phyloP scores from a whole-genome alignment of 257 asterid species.

The Solanum piurae region DNA sequence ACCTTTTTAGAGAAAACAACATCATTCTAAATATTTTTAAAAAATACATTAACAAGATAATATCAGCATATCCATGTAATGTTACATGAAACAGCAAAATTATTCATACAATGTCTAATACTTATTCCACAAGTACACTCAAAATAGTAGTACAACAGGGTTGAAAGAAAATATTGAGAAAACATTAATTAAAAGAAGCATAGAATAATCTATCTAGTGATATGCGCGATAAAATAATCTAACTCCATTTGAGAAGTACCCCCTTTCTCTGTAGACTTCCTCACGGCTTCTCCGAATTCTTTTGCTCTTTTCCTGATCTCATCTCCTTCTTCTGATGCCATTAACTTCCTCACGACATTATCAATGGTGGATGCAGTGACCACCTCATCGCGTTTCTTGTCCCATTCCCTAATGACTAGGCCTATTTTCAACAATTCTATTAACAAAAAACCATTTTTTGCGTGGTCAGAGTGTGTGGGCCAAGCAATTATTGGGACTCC shows the following conservation, averaged over 20 bases:
- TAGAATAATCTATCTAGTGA: background rate
- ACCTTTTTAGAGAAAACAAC: too few species aligned
- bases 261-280: background rate
- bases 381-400: background rate
- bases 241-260: conserved; percentile 4
- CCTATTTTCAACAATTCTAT: background rate
- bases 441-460: background rate
- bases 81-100: too few species aligned
- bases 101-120: too few species aligned
- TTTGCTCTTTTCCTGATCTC: conserved; percentile 22
- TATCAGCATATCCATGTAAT: too few species aligned
- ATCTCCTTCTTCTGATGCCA: conserved; percentile 29
- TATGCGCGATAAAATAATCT: conserved; percentile 16
- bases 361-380: conserved; percentile 9
- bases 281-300: conserved; percentile 15
- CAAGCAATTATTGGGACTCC: background rate
- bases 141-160: background rate
- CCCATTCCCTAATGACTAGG: background rate
- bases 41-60: too few species aligned
- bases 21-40: too few species aligned
- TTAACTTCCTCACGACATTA: conserved; percentile 19
- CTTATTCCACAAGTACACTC: too few species aligned
- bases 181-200: too few species aligned
- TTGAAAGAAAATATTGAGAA: background rate
- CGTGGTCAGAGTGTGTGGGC: background rate